These are phyloP conservation scores for Bolboschoenus planiculmis DNA, from an alignment of 176 grass and related monocot genomes.

Conservation along the genomic window DNA sequence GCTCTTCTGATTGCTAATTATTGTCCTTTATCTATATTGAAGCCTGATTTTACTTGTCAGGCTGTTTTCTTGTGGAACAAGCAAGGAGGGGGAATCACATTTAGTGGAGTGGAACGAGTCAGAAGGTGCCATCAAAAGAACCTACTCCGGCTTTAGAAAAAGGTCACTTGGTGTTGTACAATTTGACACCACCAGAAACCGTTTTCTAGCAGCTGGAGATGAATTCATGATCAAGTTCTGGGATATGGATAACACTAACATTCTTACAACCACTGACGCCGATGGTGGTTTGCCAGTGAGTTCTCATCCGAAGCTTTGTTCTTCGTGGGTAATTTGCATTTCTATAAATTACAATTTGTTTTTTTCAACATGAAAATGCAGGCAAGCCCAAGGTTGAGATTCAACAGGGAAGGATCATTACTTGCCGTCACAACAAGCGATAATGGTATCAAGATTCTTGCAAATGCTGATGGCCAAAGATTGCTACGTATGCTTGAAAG, in stretches of 20 bases:
- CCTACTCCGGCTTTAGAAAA: conserved; percentile 88
- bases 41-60: conserved; percentile 31
- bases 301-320: neutral
- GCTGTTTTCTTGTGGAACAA: conserved; percentile 94
- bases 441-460: conserved; percentile 97
- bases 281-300: conserved; percentile 89
- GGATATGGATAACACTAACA: conserved; percentile 94
- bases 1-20: neutral
- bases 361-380: conserved; percentile 23
- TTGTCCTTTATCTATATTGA: conserved; percentile 3
- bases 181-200: conserved; percentile 90
- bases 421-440: conserved; percentile 88
- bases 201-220: conserved; percentile 94
- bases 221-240: conserved; percentile 96
- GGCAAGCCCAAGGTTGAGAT: conserved; percentile 93
- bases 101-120: conserved; percentile 99
- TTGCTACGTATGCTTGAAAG: conserved; percentile 87
- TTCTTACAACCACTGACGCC: conserved; percentile 71
- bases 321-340: neutral
- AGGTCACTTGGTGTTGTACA: conserved; percentile 80
- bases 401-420: conserved; percentile 95
- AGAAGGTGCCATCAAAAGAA: conserved; percentile 91
- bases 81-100: conserved; percentile 95
- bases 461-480: conserved; percentile 86
- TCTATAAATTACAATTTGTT: conserved; percentile 6